These are phyloP conservation scores for Aspergillus biplanus DNA, from an alignment of 495 filamentous ascomycete genomes.

Conservation along the genomic window DNA sequence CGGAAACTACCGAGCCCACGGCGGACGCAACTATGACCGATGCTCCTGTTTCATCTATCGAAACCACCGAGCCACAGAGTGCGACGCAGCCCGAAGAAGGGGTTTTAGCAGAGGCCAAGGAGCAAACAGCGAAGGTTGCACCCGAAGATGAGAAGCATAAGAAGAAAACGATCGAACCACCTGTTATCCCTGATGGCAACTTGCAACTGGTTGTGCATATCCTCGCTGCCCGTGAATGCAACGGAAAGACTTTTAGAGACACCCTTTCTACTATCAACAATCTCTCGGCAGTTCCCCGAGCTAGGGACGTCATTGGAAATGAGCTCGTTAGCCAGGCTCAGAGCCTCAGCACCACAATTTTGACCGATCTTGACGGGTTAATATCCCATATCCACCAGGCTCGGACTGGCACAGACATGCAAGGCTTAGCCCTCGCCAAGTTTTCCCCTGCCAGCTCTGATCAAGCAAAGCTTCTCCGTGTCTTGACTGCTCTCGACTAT, in stretches of 20 bases:
- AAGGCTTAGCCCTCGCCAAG: conserved; percentile 89
- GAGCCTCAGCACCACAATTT: conserved; percentile 77
- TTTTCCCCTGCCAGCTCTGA: conserved; percentile 96
- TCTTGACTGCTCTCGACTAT: conserved; percentile 95
- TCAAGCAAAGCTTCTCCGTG: conserved; percentile 89
- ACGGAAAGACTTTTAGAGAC: conserved; percentile 93
- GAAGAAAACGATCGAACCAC: conserved; percentile 76
- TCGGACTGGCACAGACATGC: conserved; percentile 87
- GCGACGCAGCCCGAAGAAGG: conserved; percentile 31
- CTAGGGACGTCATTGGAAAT: conserved; percentile 85
- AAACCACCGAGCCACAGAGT: conserved; percentile 33
- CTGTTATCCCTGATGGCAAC: conserved; percentile 86
- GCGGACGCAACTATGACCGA: conserved; percentile 49
- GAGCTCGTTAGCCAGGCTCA: conserved; percentile 89
- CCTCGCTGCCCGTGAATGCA: conserved; percentile 92
- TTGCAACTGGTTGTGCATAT: conserved; percentile 93
- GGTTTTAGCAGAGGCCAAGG: conserved; percentile 29
- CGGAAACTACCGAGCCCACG: conserved; percentile 27
- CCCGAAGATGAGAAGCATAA: conserved; percentile 66
- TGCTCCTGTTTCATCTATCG: conserved; percentile 41
- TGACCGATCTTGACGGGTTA: conserved; percentile 84
- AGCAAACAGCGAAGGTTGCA: conserved; percentile 42
- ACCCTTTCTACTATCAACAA: conserved; percentile 98
- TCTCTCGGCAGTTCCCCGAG: conserved; percentile 87
- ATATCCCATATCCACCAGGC: conserved; percentile 85